Conservation (phyloP, 306 rosid species). For the Quercus bicolor region DNA sequence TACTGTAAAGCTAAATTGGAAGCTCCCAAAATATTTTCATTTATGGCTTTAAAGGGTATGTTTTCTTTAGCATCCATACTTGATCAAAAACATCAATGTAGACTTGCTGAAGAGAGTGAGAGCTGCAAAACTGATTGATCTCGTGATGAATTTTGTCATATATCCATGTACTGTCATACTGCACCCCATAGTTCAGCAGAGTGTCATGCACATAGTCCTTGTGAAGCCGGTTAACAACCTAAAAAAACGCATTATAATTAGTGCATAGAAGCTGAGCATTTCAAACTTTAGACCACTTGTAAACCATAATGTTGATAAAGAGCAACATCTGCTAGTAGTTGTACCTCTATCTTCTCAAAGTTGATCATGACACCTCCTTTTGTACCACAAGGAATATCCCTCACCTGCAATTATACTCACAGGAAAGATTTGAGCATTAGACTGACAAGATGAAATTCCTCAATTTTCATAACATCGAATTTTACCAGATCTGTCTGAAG, state of each 20-base stretch:
- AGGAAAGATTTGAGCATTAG: not conserved
- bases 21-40: not conserved
- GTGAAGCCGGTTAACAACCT: slow-evolving; percentile 84
- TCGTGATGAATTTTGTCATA: slow-evolving; percentile 96
- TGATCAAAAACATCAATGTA: slow-evolving; percentile 95
- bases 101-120: slow-evolving; percentile 81
- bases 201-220: slow-evolving; percentile 79
- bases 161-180: slow-evolving; percentile 91
- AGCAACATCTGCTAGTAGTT: not conserved
- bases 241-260: slow-evolving; percentile 17
- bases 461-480: not conserved
- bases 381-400: slow-evolving; percentile 92
- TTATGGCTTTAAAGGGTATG: too few species aligned
- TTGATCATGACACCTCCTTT: slow-evolving; percentile 93
- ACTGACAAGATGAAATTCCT: slow-evolving; percentile 10
- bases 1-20: not conserved
- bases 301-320: not conserved
- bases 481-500: slow-evolving; percentile 80
- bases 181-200: slow-evolving; percentile 74
- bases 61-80: slow-evolving; percentile 12
- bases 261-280: not conserved
- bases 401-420: slow-evolving; percentile 51
- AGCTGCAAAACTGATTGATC: slow-evolving; percentile 90
- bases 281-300: not conserved
- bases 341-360: slow-evolving; percentile 89